These are phyloP conservation scores for Zasmidium citrigriseum DNA, from an alignment of 2,329 filamentous ascomycete genomes.

Conservation along the genomic window DNA sequence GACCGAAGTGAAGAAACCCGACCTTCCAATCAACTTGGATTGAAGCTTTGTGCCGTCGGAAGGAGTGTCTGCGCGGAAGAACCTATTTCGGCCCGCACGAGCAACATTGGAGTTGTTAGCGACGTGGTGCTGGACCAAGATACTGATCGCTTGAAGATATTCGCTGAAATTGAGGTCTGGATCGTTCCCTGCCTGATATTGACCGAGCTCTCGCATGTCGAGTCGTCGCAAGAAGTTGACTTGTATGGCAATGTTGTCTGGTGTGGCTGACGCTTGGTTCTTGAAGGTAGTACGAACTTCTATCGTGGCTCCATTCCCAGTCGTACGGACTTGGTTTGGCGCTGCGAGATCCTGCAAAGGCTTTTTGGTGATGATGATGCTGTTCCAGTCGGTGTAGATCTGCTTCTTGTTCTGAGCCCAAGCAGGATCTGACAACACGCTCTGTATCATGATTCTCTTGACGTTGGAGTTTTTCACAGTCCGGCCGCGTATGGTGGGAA, in stretches of 20 bases:
- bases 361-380: neutral
- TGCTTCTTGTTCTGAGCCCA: neutral
- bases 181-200: neutral
- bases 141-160: neutral
- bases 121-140: conserved; percentile 2
- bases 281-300: neutral
- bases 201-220: neutral
- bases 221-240: neutral
- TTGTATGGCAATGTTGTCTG: neutral
- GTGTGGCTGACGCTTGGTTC: too few species aligned
- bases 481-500: neutral
- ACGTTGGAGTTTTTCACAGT: neutral
- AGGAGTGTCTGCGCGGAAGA: neutral
- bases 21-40: neutral
- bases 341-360: neutral
- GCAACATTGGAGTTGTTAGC: neutral
- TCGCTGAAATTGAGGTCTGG: neutral
- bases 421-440: neutral
- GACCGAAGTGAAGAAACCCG: neutral
- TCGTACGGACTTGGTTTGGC: neutral
- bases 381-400: conserved; percentile 6
- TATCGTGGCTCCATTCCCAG: too few species aligned
- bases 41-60: neutral
- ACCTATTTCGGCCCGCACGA: neutral
- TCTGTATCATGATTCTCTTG: neutral